Base-by-base conservation (phyloP, 73 alveolate species). In the Diophrys sp. region DNA sequence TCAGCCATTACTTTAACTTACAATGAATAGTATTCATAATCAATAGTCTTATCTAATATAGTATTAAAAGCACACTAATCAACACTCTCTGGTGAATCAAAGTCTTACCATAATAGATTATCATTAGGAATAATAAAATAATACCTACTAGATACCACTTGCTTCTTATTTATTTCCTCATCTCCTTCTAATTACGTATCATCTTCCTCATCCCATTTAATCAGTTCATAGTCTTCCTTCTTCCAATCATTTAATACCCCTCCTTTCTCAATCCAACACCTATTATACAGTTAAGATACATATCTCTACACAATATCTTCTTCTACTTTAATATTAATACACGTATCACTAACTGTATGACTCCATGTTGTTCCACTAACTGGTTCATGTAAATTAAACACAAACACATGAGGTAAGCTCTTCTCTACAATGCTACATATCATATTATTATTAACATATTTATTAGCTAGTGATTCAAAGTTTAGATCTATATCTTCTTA, bases 391-490 rank as follows among this genome's bases (percentile, higher is more conserved):
- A 80, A 31, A 32, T 78, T 69, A 56, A 33, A 80, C 71, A 28
- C 25, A 0, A 80, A n/a, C 32, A 70, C 33, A 57, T 74, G 78
- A 8, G 89, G 89, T 72, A 80, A 72, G 44, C 34, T 18, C 56
- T 80, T 24, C 75, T 80, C 89, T 23, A 24, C 31, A 29, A 73
- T 71, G 2, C 57, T 14, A 2, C 71, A 74, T 18, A 80, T 28
- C 23, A 80, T 70, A 31, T 75, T 53, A 72, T 80, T 80, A 34
- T 80, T 80, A 1, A 80, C 29, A 34, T 80, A 80, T 62, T 80
- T 80, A 5, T 54, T 56, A 33, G 67, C 56, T 23, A 80, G 26
- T 2, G 62, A 11, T 44, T 44, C 62, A 11, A 44, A 11, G 62
- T 44, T 44, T 5, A 18, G 18, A 18, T 11, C n/a, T 44, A 11